These are phyloP conservation scores for Ogataea sp. DNA, from an alignment of 805 yeast genomes.

Conservation along the genomic window DNA sequence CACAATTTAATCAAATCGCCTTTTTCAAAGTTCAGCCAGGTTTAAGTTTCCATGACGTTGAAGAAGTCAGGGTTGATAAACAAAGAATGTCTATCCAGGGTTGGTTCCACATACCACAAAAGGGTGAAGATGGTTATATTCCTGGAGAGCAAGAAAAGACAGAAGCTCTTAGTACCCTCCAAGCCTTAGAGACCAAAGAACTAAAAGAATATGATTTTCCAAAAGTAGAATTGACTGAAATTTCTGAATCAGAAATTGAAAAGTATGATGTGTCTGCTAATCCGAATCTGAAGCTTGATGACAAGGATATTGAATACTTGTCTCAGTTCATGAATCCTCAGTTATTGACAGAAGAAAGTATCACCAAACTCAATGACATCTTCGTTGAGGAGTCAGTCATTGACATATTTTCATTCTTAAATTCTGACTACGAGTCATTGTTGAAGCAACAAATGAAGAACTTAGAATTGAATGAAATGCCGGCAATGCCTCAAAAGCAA, in stretches of 20 bases:
- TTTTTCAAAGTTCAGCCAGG: conserved; percentile 97
- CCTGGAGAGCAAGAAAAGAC: conserved; percentile 78
- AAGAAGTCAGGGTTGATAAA: conserved; percentile 87
- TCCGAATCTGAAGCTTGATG: conserved; percentile 20
- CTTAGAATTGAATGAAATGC: conserved; percentile 48
- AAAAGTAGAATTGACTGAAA: conserved; percentile 31
- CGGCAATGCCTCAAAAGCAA: conserved; percentile 47
- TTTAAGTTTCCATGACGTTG: conserved; percentile 93
- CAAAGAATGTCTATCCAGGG: conserved; percentile 93
- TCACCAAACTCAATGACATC: conserved; percentile 34
- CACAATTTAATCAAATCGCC: conserved; percentile 94
- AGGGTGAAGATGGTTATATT: conserved; percentile 78
- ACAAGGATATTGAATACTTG: conserved; percentile 42
- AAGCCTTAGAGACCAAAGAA: conserved; percentile 69
- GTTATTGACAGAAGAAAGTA: conserved; percentile 31
- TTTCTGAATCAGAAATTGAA: conserved; percentile 14
- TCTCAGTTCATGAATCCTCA: conserved; percentile 46
- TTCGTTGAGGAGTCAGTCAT: conserved; percentile 67
- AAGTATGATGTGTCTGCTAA: conserved; percentile 15
- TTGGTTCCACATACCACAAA: conserved; percentile 97
- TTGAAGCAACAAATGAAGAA: conserved; percentile 42
- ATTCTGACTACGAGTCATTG: conserved; percentile 38
- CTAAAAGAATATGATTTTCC: conserved; percentile 80
- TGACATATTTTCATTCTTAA: conserved; percentile 57
- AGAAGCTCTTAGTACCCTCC: conserved; percentile 68